A percentile compares a stretch with the other conserved stretches of the same genome.
Evolutionary conservation across 1,284 basidiomycete genomes (phyloP).

Genomic region (Erythrobasidium hasegawianum): DNA sequence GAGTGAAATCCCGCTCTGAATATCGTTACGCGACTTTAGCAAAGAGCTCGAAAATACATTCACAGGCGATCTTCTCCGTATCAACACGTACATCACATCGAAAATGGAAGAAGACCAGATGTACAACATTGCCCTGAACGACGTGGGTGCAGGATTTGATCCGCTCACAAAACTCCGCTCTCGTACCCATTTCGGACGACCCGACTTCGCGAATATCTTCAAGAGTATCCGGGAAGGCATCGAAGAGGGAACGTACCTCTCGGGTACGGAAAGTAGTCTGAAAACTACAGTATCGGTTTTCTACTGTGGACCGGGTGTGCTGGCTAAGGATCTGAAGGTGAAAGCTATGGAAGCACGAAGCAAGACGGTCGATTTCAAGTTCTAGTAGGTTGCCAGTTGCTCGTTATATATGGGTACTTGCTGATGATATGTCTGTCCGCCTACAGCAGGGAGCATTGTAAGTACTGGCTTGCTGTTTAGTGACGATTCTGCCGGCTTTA

Average conservation of each 20-base stretch:
- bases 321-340: slow-evolving; percentile 69
- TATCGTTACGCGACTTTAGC: slow-evolving; percentile 1
- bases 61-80: slow-evolving; percentile 73
- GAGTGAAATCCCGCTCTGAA: neutral
- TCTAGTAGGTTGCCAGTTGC: slow-evolving; percentile 50
- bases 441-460: slow-evolving; percentile 30
- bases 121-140: slow-evolving; percentile 81
- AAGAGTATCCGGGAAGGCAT: slow-evolving; percentile 65
- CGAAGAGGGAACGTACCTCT: slow-evolving; percentile 70
- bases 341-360: slow-evolving; percentile 60
- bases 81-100: slow-evolving; percentile 84
- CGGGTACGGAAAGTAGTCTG: slow-evolving; percentile 67
- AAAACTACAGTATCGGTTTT: slow-evolving; percentile 72
- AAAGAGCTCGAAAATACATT: slow-evolving; percentile 31
- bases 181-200: slow-evolving; percentile 80
- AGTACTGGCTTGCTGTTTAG: too few relatives aligned
- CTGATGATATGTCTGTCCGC: neutral
- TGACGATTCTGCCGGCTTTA: too few relatives aligned
- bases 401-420: too few relatives aligned
- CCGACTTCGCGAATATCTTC: slow-evolving; percentile 78
- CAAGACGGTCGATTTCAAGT: slow-evolving; percentile 64
- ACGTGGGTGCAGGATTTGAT: slow-evolving; percentile 57
- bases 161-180: slow-evolving; percentile 77
- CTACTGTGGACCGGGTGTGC: slow-evolving; percentile 49
- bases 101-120: slow-evolving; percentile 78